Evolutionary conservation across 176 grass and related monocot genomes (phyloP).

Genomic region (Paspalum vaginatum): DNA sequence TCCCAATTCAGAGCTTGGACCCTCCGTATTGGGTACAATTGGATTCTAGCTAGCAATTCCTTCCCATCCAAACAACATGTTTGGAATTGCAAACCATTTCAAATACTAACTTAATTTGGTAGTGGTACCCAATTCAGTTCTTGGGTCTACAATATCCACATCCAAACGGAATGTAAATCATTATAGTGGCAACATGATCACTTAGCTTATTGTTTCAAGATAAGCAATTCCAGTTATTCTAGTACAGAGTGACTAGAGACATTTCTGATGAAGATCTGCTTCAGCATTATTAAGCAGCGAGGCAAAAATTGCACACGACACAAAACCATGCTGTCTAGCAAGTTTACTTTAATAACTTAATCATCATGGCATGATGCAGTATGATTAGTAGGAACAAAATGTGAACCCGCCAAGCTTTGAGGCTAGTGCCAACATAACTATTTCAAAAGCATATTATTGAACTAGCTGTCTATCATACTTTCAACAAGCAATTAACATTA

Average conservation of each 20-base stretch:
- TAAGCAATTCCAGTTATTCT: not conserved
- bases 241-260: not conserved
- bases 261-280: not conserved
- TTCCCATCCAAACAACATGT: too few relatives aligned
- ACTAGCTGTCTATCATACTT: not conserved
- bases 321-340: constrained; percentile 25
- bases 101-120: too few relatives aligned
- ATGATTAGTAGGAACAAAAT: constrained; percentile 30
- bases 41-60: too few relatives aligned
- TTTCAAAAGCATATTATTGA: not conserved
- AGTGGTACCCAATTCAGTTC: too few relatives aligned
- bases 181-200: not conserved
- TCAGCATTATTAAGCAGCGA: not conserved
- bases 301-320: not conserved
- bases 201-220: constrained; percentile 3
- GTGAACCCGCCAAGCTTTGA: not conserved
- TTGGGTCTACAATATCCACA: too few relatives aligned
- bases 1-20: too few relatives aligned
- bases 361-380: not conserved
- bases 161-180: too few relatives aligned
- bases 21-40: too few relatives aligned
- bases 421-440: not conserved
- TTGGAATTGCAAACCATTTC: too few relatives aligned
- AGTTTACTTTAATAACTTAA: constrained; percentile 12
- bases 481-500: not conserved